Percentiles rank a stretch among this genome's conserved stretches.
phyloP scores from a whole-genome alignment of 441 rosid genomes.

The Euphorbia celastroides region DNA sequence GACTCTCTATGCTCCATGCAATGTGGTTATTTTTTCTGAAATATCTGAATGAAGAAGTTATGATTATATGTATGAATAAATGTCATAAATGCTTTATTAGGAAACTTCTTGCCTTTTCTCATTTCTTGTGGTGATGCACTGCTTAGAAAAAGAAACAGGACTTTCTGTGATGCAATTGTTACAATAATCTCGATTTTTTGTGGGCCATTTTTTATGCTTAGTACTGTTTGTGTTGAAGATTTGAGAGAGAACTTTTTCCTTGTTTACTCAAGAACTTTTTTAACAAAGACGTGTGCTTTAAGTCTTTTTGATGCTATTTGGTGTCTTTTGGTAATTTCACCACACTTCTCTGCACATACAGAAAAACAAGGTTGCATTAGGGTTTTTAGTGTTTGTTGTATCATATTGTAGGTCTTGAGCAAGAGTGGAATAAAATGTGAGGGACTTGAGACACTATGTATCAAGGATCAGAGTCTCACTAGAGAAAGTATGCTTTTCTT shows the following conservation, averaged over 20 bases:
- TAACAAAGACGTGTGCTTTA: background rate
- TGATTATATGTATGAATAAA: no score
- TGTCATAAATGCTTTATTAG: no score
- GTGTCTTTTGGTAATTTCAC: background rate
- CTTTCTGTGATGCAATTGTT: background rate
- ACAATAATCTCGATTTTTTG: background rate
- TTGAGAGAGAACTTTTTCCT: background rate
- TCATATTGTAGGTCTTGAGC: slow-evolving; percentile 41
- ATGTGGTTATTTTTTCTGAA: background rate
- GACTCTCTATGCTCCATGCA: background rate
- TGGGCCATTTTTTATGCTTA: background rate
- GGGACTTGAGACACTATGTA: slow-evolving; percentile 52
- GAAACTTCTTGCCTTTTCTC: background rate
- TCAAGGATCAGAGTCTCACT: slow-evolving; percentile 64
- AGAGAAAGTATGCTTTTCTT: slow-evolving; percentile 54
- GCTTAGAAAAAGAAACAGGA: slow-evolving; percentile 7
- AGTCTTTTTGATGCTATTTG: background rate
- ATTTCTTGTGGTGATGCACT: background rate
- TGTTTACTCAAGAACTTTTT: background rate
- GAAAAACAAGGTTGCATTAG: background rate
- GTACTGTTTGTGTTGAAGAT: background rate
- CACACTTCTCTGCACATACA: background rate
- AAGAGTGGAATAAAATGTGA: slow-evolving; percentile 57
- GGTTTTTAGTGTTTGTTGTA: background rate
- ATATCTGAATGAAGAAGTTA: no score